These are phyloP conservation scores for Trichopus zeylanicus DNA, from an alignment of 116 monocot species.

Conservation along the genomic window DNA sequence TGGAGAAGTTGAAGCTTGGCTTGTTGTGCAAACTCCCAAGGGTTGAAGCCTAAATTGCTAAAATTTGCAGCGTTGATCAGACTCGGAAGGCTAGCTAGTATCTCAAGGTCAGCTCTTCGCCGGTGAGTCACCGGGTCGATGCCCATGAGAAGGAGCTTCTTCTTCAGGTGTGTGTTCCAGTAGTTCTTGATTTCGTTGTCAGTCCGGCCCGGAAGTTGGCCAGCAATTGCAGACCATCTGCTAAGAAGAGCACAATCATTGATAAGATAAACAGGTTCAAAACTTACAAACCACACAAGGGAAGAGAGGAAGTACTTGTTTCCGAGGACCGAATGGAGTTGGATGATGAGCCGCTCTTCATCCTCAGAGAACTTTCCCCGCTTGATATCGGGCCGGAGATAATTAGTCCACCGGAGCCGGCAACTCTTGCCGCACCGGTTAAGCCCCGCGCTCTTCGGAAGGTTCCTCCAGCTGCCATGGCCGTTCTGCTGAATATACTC, in stretches of 20 bases:
- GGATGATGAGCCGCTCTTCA: slow-evolving; percentile 38
- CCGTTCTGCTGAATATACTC: slow-evolving; percentile 37
- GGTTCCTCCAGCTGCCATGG: slow-evolving; percentile 41
- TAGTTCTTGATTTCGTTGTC: slow-evolving; percentile 69
- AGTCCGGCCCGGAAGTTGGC: slow-evolving; percentile 46
- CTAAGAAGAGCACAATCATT: not conserved
- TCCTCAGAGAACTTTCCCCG: slow-evolving; percentile 43
- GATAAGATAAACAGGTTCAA: not conserved
- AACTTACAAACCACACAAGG: not conserved
- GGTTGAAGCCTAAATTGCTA: not conserved
- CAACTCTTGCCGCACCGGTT: slow-evolving; percentile 71
- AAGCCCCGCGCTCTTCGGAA: slow-evolving; percentile 47
- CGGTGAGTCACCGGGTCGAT: slow-evolving; percentile 9
- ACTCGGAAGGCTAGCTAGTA: slow-evolving; percentile 3
- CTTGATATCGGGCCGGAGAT: slow-evolving; percentile 54
- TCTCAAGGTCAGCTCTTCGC: not conserved
- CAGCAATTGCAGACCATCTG: slow-evolving; percentile 62
- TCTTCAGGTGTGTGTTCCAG: slow-evolving; percentile 45
- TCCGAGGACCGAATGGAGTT: slow-evolving; percentile 37
- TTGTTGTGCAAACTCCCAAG: not conserved
- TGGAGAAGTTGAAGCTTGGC: slow-evolving; percentile 1
- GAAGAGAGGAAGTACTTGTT: slow-evolving; percentile 28
- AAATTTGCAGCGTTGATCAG: not conserved
- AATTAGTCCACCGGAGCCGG: slow-evolving; percentile 61
- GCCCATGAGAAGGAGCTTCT: slow-evolving; percentile 13